Conservation (phyloP, 129 eudicot species). For the Pseudognaphalium luteoalbum region DNA sequence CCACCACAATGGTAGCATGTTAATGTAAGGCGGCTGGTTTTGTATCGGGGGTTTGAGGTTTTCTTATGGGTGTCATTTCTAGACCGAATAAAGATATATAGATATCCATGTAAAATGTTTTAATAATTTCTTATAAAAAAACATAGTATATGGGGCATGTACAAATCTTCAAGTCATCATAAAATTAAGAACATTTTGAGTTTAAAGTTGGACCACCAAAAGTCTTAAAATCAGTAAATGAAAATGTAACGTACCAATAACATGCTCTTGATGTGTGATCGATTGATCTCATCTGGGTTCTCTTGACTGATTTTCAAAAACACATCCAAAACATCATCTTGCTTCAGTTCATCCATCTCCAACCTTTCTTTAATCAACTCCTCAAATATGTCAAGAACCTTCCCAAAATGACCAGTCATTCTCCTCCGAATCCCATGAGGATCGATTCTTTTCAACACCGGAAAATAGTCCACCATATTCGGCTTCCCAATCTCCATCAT, state of each 20-base stretch:
- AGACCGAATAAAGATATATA: too few species aligned
- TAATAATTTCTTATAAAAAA: too few species aligned
- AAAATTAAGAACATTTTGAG: too few species aligned
- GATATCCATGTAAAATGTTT: too few species aligned
- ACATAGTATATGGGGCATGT: too few species aligned
- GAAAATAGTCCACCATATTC: constrained; percentile 38
- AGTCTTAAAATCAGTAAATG: not conserved
- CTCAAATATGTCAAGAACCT: constrained; percentile 18
- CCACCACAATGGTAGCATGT: too few species aligned
- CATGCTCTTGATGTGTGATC: constrained; percentile 21
- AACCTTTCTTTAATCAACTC: constrained; percentile 19
- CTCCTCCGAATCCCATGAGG: constrained; percentile 26
- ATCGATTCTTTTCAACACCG: constrained; percentile 32
- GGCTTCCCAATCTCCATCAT: constrained; percentile 33
- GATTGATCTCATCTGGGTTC: constrained; percentile 15
- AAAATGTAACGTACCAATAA: constrained; percentile 17
- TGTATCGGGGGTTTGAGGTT: too few species aligned
- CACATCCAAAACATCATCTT: constrained; percentile 27
- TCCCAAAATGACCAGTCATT: constrained; percentile 11
- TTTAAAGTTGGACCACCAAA: too few species aligned
- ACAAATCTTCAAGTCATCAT: too few species aligned
- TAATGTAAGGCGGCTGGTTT: too few species aligned
- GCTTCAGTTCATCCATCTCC: not conserved
- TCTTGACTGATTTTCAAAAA: constrained; percentile 23
- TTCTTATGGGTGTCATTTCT: too few species aligned